Base-by-base conservation (phyloP, 306 rosid species). In the Adenanthera pavonina region DNA sequence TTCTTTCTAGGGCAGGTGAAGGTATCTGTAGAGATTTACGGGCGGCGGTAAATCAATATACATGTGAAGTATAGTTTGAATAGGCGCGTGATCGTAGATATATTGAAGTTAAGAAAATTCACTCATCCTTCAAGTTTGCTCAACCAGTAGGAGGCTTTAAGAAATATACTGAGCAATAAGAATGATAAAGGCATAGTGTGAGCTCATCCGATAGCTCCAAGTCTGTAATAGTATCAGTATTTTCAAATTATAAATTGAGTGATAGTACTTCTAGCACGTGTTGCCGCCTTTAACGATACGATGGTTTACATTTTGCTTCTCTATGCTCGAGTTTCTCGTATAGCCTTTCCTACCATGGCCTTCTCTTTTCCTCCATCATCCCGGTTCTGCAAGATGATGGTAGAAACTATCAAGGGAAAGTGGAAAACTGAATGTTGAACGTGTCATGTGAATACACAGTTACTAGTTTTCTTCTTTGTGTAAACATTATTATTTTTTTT, bases 401-500 rank as follows among this genome's bases (percentile, higher is more conserved):
- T 40, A 57, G 7, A 76, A 82, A 41, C 38, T 76, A 69, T 54
- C 5, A 35, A 59, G 36, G 35, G 80, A 61, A 51, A 73, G 69
- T 36, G 71, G 46, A 60, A 35, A 75, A n/a, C 16, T 51, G 25
- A 41, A 38, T 85, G 53, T 69, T 30, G 8, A 60, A 61, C 43
- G 33, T 74, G 25, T 69, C 78, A 59, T 15, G 34, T 81, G 33
- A 57, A 76, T 51, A 2, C 78, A 60, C 49, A 33, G 3, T 72
- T 72, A 40, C 40, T 68, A 61, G 25, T 54, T 75, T 52, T 44
- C 54, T 79, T 36, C 62, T 3, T 57, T 19, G 19, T 41, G 44
- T 47, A 71, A 15, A 72, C 69, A 17, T 68, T 78, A 17, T 69
- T 36, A 64, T 36, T 78, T 52, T 3, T 61, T 82, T 53, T 56